Evolutionary conservation across 257 asterid species (phyloP).

Genomic region (Eucommia ulmoides): DNA sequence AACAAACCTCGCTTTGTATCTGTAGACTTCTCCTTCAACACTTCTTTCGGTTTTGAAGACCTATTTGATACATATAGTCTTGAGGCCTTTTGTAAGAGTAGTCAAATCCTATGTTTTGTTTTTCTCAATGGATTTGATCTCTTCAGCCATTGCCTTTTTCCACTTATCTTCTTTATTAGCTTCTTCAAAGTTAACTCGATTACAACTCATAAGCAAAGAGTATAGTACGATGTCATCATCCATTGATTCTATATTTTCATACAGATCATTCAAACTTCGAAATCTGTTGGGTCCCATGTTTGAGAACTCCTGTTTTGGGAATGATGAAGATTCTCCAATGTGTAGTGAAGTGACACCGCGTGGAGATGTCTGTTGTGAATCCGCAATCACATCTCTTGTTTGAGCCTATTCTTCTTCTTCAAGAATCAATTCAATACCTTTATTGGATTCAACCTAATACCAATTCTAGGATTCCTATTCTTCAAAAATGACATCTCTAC

Average conservation of each 20-base stretch:
- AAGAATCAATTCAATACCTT: neutral
- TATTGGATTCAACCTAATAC: neutral
- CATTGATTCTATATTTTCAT: neutral
- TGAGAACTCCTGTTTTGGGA: no score
- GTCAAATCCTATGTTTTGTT: neutral
- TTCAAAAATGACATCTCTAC: neutral
- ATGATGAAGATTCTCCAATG: no score
- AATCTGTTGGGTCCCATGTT: no score
- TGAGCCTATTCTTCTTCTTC: no score
- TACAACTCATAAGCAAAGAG: no score
- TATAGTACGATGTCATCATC: neutral
- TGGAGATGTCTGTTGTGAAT: no score
- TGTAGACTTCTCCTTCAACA: neutral
- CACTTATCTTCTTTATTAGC: neutral
- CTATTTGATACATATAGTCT: neutral
- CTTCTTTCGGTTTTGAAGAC: neutral
- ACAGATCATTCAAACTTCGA: neutral
- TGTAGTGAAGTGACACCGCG: no score
- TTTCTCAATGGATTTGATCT: neutral
- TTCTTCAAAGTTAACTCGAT: neutral
- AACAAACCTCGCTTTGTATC: neutral
- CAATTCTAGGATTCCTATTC: neutral
- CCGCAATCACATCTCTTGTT: no score
- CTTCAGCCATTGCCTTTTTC: neutral
- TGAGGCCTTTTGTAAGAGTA: neutral